Percentiles rank a stretch among this genome's conserved stretches.
These are phyloP conservation scores for Fusarium sp. DNA, from an alignment of 2,329 filamentous ascomycete genomes.

Conservation along the genomic window DNA sequence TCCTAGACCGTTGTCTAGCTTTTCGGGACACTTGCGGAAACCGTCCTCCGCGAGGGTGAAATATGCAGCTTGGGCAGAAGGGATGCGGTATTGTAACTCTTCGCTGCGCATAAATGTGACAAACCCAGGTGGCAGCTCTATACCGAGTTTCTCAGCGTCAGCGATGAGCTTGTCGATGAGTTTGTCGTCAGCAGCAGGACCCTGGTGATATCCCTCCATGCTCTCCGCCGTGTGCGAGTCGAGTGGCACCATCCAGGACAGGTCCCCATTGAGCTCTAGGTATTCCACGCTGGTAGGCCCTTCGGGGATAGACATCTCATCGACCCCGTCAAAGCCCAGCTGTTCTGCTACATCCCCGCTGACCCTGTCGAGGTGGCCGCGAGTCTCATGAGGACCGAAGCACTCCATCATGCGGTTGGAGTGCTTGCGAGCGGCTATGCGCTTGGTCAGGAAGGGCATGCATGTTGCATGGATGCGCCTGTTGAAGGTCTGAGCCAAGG, in stretches of 20 bases:
- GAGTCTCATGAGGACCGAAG: background rate
- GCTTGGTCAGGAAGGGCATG: background rate
- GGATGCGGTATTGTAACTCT: background rate
- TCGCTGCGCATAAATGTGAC: constrained; percentile 3
- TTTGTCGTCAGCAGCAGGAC: background rate
- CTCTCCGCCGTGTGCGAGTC: background rate
- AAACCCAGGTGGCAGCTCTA: background rate
- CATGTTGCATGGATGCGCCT: background rate
- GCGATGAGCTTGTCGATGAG: background rate
- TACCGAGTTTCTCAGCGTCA: constrained; percentile 1
- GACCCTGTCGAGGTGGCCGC: background rate
- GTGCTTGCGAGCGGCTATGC: constrained; percentile 5
- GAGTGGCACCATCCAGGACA: background rate
- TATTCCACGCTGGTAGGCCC: background rate
- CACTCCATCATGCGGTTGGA: background rate
- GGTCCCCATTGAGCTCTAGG: constrained; percentile 1
- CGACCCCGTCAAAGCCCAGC: background rate
- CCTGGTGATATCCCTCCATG: background rate
- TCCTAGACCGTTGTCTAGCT: background rate
- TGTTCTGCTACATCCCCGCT: background rate
- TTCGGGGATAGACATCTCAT: background rate
- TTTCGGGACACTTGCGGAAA: background rate
- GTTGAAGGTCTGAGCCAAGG: background rate
- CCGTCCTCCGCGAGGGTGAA: background rate
- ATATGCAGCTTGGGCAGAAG: background rate